Conservation (phyloP, 2,329 filamentous ascomycete species). For the Stenocarpella maydis region DNA sequence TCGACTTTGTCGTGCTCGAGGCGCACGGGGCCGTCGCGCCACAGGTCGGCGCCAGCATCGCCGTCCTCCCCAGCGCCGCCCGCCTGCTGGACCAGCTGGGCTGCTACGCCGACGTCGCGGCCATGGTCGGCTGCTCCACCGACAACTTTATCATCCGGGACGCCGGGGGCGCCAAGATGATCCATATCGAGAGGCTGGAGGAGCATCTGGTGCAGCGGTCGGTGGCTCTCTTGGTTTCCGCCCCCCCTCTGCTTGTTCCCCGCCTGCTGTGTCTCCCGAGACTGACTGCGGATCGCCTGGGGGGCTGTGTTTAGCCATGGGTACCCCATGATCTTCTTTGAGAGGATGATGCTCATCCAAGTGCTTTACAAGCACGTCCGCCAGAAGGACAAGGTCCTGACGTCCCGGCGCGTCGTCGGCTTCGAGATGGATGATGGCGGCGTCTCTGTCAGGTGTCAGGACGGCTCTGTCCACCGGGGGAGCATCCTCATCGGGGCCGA, state of each 20-base stretch:
- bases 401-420: conserved; percentile 41
- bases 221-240: neutral
- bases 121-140: conserved; percentile 1
- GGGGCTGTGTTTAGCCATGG: conserved; percentile 40
- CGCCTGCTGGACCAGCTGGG: conserved; percentile 61
- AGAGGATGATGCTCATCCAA: conserved; percentile 47
- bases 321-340: conserved; percentile 47
- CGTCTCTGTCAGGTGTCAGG: conserved; percentile 26
- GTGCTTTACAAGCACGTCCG: conserved; percentile 45
- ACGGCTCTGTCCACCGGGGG: conserved; percentile 34
- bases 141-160: conserved; percentile 25
- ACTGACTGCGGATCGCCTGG: too few species aligned
- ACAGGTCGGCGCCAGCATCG: conserved; percentile 57
- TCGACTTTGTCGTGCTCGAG: conserved; percentile 61
- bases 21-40: conserved; percentile 51
- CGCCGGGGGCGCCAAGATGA: neutral
- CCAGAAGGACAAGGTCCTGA: conserved; percentile 45
- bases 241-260: neutral
- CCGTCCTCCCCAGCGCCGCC: conserved; percentile 51
- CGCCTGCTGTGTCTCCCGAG: neutral
- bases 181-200: conserved; percentile 5
- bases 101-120: conserved; percentile 38
- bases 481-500: conserved; percentile 37
- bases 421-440: conserved; percentile 37
- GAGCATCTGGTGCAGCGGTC: conserved; percentile 22